phyloP scores from a whole-genome alignment of 148 eudicot species.

The Fagopyrum tataricum region DNA sequence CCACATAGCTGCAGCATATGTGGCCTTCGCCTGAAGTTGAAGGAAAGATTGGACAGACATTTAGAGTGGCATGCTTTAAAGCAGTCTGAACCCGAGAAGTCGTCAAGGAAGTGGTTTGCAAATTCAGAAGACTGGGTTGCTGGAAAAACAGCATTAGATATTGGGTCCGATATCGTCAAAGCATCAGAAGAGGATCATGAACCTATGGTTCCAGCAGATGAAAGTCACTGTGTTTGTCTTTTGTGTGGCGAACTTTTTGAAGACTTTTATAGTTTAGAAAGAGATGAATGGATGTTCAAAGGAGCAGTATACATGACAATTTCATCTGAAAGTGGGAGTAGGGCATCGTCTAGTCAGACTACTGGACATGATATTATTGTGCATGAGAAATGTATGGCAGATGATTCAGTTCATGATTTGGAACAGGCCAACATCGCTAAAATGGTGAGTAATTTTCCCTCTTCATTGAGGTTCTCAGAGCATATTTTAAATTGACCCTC shows the following conservation, averaged over 20 bases:
- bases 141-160: slow-evolving; percentile 30
- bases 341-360: slow-evolving; percentile 27
- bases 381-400: slow-evolving; percentile 66
- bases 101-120: slow-evolving; percentile 71
- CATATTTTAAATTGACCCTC: not conserved
- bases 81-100: slow-evolving; percentile 25
- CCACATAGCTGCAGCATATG: slow-evolving; percentile 64
- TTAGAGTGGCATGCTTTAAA: slow-evolving; percentile 76
- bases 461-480: not conserved
- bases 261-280: slow-evolving; percentile 57
- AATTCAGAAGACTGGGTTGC: slow-evolving; percentile 50
- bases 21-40: slow-evolving; percentile 60
- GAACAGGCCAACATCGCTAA: slow-evolving; percentile 41
- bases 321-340: slow-evolving; percentile 23
- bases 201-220: slow-evolving; percentile 83
- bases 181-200: slow-evolving; percentile 26
- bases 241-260: slow-evolving; percentile 93
- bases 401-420: slow-evolving; percentile 41
- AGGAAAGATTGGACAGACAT: slow-evolving; percentile 64
- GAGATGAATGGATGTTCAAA: slow-evolving; percentile 85
- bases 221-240: slow-evolving; percentile 75
- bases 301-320: slow-evolving; percentile 58
- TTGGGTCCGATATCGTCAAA: slow-evolving; percentile 15
- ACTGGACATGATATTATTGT: slow-evolving; percentile 46
- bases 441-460: slow-evolving; percentile 39